phyloP scores from a whole-genome alignment of 805 yeast species.

The Candida schatavii region DNA sequence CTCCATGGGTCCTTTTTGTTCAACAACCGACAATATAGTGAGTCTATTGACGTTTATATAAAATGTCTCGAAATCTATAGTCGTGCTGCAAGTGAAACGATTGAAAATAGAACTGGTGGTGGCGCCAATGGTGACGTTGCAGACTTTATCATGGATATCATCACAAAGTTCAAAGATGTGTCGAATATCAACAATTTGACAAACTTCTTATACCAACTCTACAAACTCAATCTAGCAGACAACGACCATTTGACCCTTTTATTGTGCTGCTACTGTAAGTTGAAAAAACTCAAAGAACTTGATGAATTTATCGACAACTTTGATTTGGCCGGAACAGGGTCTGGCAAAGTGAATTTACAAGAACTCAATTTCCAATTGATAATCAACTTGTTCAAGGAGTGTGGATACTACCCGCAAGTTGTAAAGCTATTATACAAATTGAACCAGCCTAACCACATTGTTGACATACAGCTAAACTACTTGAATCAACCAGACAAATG shows the following conservation, averaged over 20 bases:
- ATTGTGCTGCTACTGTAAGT: constrained; percentile 74
- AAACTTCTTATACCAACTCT: constrained; percentile 58
- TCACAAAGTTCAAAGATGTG: constrained; percentile 75
- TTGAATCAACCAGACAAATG: constrained; percentile 58
- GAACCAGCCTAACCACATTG: constrained; percentile 71
- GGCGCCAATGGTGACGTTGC: constrained; percentile 20
- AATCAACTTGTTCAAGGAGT: constrained; percentile 67
- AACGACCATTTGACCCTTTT: constrained; percentile 80
- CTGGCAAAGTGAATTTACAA: constrained; percentile 12
- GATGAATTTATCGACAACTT: constrained; percentile 50
- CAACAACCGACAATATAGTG: constrained; percentile 55
- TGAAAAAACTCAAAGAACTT: constrained; percentile 59
- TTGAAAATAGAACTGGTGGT: neutral
- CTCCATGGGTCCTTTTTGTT: constrained; percentile 73
- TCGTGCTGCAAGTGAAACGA: neutral
- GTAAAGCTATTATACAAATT: constrained; percentile 66
- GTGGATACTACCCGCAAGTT: constrained; percentile 65
- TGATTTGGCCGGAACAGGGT: constrained; percentile 17
- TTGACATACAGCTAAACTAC: constrained; percentile 69
- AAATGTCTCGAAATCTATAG: constrained; percentile 31
- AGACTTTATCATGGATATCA: constrained; percentile 62
- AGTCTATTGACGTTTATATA: constrained; percentile 75
- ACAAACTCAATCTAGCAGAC: constrained; percentile 54
- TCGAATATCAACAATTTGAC: constrained; percentile 66
- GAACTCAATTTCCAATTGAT: constrained; percentile 68